Base-by-base conservation (phyloP, 2,329 filamentous ascomycete species). In the Aspergillus piperis region DNA sequence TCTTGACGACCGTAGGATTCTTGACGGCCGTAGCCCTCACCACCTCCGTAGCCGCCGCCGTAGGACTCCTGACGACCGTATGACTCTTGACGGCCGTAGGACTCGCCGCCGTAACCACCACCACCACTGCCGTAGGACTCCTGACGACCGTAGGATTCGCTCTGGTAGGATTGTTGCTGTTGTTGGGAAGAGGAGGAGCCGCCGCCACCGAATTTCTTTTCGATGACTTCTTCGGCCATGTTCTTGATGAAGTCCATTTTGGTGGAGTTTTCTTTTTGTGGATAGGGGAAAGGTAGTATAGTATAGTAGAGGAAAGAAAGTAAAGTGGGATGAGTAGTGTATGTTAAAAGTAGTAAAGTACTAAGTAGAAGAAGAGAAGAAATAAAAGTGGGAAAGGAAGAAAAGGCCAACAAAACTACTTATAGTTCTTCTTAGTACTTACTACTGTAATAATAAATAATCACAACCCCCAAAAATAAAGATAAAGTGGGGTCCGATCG, bases 231-330 rank as follows among this genome's bases (percentile, higher is more conserved):
- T 53, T 68, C 65, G 60, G 72, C 62, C 39, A 75, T 52, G 54
- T 74, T 71, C 32, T 66, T 63, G 56, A 75, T 61, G 54, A 74
- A 69, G 30, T 69, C 68, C 70, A 71, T 62, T 49, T 19, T 49
- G 17, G 7, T 38, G 25, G 8, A 13, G 30, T 15, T 52, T 32
- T 8, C 49, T 38, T 49, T 38, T 15, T 19, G 19, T n/a, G 38
- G 10, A 36, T 8, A 10, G 15, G 17, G 5, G 8, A n/a, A n/a
- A 0, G 17, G 17, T 21, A 19, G 38, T 44, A 17, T 8, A 11
- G 27, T 8, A 8, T 8, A 10, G 27, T 30, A 11, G 8, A 30
- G 27, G 10, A 30, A 3, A 30, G 27, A 30, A 30, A 30, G 27
- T 8, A 8, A 27, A 27, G 27, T 30, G 10, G 21, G 21, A 25